Conservation (phyloP, 768 basidiomycete species). For the Lanmaoa rubissima region DNA sequence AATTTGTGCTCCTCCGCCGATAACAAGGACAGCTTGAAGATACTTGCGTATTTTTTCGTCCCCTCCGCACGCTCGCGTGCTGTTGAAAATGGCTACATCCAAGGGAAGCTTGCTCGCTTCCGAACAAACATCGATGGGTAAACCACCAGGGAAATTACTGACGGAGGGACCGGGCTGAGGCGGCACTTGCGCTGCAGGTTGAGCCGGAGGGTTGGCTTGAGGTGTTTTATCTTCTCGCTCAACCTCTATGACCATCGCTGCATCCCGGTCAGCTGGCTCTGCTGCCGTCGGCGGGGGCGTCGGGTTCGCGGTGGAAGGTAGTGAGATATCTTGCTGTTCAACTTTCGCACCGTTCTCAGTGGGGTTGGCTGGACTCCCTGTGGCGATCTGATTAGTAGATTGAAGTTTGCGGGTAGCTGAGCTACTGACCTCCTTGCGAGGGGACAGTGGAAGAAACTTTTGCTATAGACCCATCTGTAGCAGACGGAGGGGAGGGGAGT, state of each 20-base stretch:
- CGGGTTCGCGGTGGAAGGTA: conserved; percentile 33
- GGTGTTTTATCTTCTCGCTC: conserved; percentile 41
- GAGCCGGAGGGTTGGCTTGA: conserved; percentile 28
- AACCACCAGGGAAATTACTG: conserved; percentile 40
- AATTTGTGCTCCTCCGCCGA: conserved; percentile 80
- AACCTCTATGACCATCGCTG: conserved; percentile 46
- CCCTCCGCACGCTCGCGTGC: conserved; percentile 80
- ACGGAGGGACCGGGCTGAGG: conserved; percentile 24
- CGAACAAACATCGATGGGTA: conserved; percentile 71
- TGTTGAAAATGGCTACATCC: conserved; percentile 92
- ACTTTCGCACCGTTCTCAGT: conserved; percentile 29
- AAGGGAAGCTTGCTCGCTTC: conserved; percentile 90
- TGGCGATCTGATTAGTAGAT: background rate
- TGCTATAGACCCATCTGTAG: conserved; percentile 24
- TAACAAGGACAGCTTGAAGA: conserved; percentile 80
- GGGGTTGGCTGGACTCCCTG: conserved; percentile 24
- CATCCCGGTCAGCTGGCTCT: conserved; percentile 26
- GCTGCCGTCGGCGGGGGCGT: conserved; percentile 28
- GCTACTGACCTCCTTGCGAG: conserved; percentile 27
- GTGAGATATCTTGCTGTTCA: conserved; percentile 35
- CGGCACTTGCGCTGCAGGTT: conserved; percentile 12
- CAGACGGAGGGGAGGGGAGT: conserved; percentile 40
- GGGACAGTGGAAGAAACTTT: conserved; percentile 24
- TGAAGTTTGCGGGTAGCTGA: background rate
- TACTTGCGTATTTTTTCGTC: conserved; percentile 91